These are phyloP conservation scores for Tolypocladium tundrense DNA, from an alignment of 2,329 filamentous ascomycete genomes.

Conservation along the genomic window DNA sequence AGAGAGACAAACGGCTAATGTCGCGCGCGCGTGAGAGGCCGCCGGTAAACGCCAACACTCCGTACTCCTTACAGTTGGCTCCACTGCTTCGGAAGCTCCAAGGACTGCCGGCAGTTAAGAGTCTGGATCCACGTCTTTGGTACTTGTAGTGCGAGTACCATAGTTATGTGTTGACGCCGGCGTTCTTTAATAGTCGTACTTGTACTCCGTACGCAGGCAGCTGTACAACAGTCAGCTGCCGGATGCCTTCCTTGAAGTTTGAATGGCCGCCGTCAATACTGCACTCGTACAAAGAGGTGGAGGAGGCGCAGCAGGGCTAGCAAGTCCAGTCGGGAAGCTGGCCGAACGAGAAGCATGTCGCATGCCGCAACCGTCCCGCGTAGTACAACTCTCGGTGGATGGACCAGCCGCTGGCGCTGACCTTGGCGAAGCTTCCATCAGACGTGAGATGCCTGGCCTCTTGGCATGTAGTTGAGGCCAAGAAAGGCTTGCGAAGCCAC, in stretches of 20 bases:
- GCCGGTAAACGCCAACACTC: not conserved
- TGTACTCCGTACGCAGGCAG: not conserved
- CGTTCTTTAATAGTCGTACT: not conserved
- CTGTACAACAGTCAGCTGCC: not conserved
- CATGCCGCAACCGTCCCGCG: not conserved
- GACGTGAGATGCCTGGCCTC: not conserved
- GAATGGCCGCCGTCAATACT: not conserved
- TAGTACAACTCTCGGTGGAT: not conserved
- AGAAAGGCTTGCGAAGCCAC: not conserved
- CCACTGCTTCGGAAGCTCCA: not conserved
- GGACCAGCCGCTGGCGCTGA: not conserved
- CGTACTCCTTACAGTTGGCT: too few species aligned
- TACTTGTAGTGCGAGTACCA: not conserved
- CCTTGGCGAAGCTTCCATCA: not conserved
- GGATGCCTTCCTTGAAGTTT: not conserved
- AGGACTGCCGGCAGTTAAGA: not conserved
- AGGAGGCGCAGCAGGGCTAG: not conserved
- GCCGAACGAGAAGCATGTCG: not conserved
- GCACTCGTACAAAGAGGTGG: not conserved
- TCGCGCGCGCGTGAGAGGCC: not conserved
- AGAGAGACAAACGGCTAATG: not conserved
- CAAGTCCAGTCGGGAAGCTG: not conserved
- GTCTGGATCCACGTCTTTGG: not conserved
- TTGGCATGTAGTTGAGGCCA: too few species aligned
- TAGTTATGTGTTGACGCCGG: not conserved